These are phyloP conservation scores for Smallanthus sonchifolius DNA, from an alignment of 129 eudicot genomes.

Conservation along the genomic window DNA sequence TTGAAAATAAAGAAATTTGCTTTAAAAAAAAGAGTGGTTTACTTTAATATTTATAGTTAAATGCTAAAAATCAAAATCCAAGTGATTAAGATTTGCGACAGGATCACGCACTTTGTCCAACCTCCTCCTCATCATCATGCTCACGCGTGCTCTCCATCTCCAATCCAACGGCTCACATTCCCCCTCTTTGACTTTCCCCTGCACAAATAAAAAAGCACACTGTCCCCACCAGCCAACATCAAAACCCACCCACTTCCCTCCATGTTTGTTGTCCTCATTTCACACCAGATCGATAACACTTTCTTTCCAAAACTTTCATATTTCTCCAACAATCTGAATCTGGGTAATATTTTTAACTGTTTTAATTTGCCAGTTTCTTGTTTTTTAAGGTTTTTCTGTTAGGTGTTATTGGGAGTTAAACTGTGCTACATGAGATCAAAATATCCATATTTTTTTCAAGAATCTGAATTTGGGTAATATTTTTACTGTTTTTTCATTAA, in stretches of 20 bases:
- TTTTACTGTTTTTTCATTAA: neutral
- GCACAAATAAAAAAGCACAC: slow-evolving; percentile 20
- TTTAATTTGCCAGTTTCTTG: neutral
- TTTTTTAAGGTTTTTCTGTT: neutral
- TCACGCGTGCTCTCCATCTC: slow-evolving; percentile 33
- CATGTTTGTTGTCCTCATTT: slow-evolving; percentile 11
- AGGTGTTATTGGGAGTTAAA: neutral
- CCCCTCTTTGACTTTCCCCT: slow-evolving; percentile 30
- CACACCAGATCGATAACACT: neutral
- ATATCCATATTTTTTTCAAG: no score
- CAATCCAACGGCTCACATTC: slow-evolving; percentile 27
- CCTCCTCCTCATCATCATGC: slow-evolving; percentile 25
- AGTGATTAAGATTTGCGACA: slow-evolving; percentile 29
- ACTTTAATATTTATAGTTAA: slow-evolving; percentile 17
- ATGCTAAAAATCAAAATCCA: slow-evolving; percentile 22
- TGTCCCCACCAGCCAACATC: slow-evolving; percentile 26
- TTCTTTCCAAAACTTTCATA: slow-evolving; percentile 13
- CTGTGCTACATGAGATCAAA: no score
- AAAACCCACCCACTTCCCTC: slow-evolving; percentile 26
- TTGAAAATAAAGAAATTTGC: no score
- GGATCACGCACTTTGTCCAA: slow-evolving; percentile 34
- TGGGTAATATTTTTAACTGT: neutral
- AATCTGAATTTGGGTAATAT: neutral
- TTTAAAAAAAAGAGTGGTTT: neutral
- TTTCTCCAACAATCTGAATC: neutral